Conservation (phyloP, 2,329 filamentous ascomycete genomes). For the Fusarium annulatum region DNA sequence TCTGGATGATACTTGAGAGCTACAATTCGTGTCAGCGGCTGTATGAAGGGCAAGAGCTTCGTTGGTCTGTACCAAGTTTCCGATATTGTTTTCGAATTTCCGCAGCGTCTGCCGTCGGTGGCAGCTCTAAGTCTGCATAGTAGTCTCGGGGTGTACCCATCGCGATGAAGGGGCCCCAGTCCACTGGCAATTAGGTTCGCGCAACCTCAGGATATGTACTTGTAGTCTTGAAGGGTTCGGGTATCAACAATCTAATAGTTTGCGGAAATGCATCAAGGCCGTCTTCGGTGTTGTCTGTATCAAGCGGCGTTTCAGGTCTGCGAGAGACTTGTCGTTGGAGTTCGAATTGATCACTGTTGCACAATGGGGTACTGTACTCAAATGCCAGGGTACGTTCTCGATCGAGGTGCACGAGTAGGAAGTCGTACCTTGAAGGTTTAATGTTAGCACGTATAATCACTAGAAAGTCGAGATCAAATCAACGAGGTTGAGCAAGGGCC, state of each 20-base stretch:
- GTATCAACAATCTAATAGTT: slow-evolving; percentile 3
- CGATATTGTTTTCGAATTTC: slow-evolving; percentile 90
- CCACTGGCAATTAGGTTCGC: slow-evolving; percentile 8
- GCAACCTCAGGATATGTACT: slow-evolving; percentile 1
- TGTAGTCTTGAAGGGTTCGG: neutral
- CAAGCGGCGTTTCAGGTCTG: neutral
- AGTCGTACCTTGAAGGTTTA: neutral
- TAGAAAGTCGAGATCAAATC: slow-evolving; percentile 3
- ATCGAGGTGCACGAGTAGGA: neutral
- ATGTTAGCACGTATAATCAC: slow-evolving; percentile 22
- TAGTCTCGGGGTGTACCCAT: slow-evolving; percentile 73
- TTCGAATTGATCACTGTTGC: neutral
- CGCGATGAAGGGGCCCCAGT: slow-evolving; percentile 30
- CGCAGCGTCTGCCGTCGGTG: slow-evolving; percentile 72
- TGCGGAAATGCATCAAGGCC: slow-evolving; percentile 13
- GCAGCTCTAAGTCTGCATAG: slow-evolving; percentile 84
- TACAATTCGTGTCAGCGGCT: slow-evolving; percentile 52
- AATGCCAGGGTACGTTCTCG: neutral
- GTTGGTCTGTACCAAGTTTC: slow-evolving; percentile 72
- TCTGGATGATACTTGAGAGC: slow-evolving; percentile 90
- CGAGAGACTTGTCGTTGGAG: neutral
- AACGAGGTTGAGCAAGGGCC: neutral
- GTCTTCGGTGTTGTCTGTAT: neutral
- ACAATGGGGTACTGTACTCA: neutral
- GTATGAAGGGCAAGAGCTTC: neutral